phyloP scores from a whole-genome alignment of 768 basidiomycete genomes.

The Russula sp. region DNA sequence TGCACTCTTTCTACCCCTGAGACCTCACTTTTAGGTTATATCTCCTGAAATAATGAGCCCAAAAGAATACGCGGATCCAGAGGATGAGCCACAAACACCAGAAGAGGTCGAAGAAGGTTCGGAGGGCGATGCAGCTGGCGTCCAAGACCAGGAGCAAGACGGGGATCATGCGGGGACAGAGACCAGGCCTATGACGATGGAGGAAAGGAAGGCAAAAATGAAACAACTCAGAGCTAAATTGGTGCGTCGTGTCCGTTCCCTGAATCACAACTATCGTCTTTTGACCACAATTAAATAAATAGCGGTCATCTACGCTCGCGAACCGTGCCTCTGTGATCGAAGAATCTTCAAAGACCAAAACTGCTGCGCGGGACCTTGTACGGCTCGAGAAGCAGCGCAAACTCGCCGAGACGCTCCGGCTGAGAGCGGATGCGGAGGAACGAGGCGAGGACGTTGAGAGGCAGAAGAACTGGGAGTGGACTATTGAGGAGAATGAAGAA shows the following conservation, averaged over 20 bases:
- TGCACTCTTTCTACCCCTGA: background rate
- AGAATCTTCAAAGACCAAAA: slow-evolving; percentile 75
- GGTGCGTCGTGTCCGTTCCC: slow-evolving; percentile 1
- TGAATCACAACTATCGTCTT: background rate
- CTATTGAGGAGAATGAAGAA: slow-evolving; percentile 90
- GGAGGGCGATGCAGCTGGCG: slow-evolving; percentile 5
- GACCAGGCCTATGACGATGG: slow-evolving; percentile 25
- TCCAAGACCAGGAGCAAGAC: slow-evolving; percentile 8
- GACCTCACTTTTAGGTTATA: background rate
- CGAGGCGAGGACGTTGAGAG: slow-evolving; percentile 89
- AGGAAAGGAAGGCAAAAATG: slow-evolving; percentile 29
- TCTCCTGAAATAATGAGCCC: slow-evolving; percentile 3
- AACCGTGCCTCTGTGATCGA: slow-evolving; percentile 86
- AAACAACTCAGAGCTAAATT: slow-evolving; percentile 26
- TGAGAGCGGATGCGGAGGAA: slow-evolving; percentile 86
- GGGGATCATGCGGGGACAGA: slow-evolving; percentile 1
- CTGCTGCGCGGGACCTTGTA: slow-evolving; percentile 74
- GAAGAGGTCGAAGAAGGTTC: slow-evolving; percentile 13
- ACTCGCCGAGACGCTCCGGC: slow-evolving; percentile 79
- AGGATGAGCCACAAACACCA: slow-evolving; percentile 8
- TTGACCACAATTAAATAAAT: slow-evolving; percentile 2
- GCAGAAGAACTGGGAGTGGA: slow-evolving; percentile 92
- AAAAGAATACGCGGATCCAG: background rate
- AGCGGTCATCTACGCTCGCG: slow-evolving; percentile 75
- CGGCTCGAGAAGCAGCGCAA: slow-evolving; percentile 87